Conservation (phyloP, 768 basidiomycete species). For the Lanmaoa pseudosensibilis region DNA sequence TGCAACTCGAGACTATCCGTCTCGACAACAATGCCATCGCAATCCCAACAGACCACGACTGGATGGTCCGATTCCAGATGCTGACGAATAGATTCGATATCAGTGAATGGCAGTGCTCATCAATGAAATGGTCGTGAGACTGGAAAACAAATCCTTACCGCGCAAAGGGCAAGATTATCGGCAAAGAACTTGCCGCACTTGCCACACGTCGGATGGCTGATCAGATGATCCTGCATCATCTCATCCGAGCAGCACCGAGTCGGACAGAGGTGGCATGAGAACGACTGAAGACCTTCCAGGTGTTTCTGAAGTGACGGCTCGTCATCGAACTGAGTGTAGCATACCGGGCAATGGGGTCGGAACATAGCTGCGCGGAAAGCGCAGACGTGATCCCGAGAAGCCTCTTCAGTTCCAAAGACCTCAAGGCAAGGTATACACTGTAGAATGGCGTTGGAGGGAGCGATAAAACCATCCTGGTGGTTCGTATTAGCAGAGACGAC, state of each 20-base stretch:
- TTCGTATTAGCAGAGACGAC: neutral
- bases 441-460: neutral
- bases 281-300: conserved; percentile 7
- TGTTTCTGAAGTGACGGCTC: conserved; percentile 17
- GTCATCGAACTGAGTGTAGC: conserved; percentile 27
- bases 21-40: conserved; percentile 26
- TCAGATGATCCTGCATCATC: conserved; percentile 27
- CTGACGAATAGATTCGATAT: conserved; percentile 9
- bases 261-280: conserved; percentile 24
- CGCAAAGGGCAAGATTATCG: conserved; percentile 20
- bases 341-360: conserved; percentile 21
- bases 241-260: conserved; percentile 24
- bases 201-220: conserved; percentile 24
- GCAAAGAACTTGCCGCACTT: conserved; percentile 23
- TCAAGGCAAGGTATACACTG: conserved; percentile 18
- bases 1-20: conserved; percentile 19
- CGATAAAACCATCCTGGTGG: neutral
- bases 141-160: conserved; percentile 14
- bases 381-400: conserved; percentile 17
- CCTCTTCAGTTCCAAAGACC: conserved; percentile 15
- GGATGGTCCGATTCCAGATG: conserved; percentile 25
- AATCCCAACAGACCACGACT: conserved; percentile 32
- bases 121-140: neutral
- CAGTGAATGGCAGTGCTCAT: neutral
- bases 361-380: conserved; percentile 2